Conservation (phyloP, 192 early-diverging fungal genomes). For the Coemansia pectinata region DNA sequence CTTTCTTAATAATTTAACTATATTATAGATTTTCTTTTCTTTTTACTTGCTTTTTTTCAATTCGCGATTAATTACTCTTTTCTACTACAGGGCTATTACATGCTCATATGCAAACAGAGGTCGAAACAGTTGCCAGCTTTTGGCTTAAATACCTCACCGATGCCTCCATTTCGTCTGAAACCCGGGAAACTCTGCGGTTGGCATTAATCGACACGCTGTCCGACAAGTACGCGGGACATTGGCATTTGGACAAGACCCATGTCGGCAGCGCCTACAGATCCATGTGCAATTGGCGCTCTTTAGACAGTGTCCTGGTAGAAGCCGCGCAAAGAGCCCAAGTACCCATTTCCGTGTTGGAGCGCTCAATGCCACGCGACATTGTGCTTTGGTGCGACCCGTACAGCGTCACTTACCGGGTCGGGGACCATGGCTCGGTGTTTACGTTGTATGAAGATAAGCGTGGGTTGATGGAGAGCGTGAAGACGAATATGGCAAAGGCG, state of each 20-base stretch:
- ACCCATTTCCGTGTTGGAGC: conserved; percentile 53
- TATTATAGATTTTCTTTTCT: background rate
- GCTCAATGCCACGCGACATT: conserved; percentile 65
- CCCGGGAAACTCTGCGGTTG: conserved; percentile 27
- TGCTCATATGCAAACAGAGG: conserved; percentile 52
- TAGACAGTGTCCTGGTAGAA: conserved; percentile 62
- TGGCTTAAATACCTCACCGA: conserved; percentile 52
- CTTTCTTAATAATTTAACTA: background rate
- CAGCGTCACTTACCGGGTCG: conserved; percentile 68
- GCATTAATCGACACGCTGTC: conserved; percentile 56
- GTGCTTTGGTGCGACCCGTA: conserved; percentile 76
- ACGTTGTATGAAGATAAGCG: conserved; percentile 66
- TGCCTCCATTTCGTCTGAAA: conserved; percentile 21
- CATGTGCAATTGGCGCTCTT: conserved; percentile 67
- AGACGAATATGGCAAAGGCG: conserved; percentile 43
- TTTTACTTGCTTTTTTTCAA: background rate
- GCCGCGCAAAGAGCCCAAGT: conserved; percentile 58
- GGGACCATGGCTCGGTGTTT: conserved; percentile 69
- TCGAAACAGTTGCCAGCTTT: conserved; percentile 48
- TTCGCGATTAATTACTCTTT: background rate
- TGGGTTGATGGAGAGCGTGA: conserved; percentile 42
- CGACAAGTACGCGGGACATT: conserved; percentile 67
- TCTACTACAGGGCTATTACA: conserved; percentile 13
- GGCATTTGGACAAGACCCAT: conserved; percentile 65
- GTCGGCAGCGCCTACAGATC: conserved; percentile 77